Evolutionary conservation across 192 early-diverging fungal genomes (phyloP), one percentile per base, ranked within the genome.

Genomic region (Coemansia sp.): DNA sequence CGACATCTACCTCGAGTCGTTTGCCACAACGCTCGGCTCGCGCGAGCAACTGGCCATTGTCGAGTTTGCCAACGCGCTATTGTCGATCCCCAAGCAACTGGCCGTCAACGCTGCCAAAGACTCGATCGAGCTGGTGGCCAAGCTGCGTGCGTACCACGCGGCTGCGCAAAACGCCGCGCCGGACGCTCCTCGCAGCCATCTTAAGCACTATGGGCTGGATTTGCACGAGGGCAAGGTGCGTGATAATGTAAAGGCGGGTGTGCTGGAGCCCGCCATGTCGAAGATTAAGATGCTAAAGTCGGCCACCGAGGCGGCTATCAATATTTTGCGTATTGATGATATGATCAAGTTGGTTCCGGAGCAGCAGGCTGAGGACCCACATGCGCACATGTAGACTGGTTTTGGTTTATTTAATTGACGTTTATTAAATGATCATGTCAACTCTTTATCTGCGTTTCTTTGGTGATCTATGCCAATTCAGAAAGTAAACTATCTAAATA

Each of bases 81-180:
- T 99, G 46, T 87, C 93, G 11, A 98, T 99, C 69, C 97, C 97
- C 61, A 99, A 99, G 86, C 95, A 94, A 21, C 83, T 99, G 14
- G 92, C 97, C 48, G 93, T 97, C 25, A 99, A 99, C 74, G 97
- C 97, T 9, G 97, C 97, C 60, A 98, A 98, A 78, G 95, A 99
- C 81, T 94, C 96, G 10, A 96, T 94, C 25, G 96, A 98, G 74
- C 78, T 99, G 28, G 93, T 99, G 15, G 82, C 95, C n/a, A 96
- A 93, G 66, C 88, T 99, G 28, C 90, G 96, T 36, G 95, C 95
- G 21, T 95, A 93, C 81, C 97, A 99, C 75, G 90, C 96, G 55
- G 90, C 92, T 22, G 88, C 97, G 4, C 93, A 96, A 75, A 91
- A 84, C 44, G 72, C 70, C 2, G 68, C 85, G 21, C 66, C 77